Base-by-base conservation (phyloP, 257 asterid genomes). In the Solanum chiquidenum region DNA sequence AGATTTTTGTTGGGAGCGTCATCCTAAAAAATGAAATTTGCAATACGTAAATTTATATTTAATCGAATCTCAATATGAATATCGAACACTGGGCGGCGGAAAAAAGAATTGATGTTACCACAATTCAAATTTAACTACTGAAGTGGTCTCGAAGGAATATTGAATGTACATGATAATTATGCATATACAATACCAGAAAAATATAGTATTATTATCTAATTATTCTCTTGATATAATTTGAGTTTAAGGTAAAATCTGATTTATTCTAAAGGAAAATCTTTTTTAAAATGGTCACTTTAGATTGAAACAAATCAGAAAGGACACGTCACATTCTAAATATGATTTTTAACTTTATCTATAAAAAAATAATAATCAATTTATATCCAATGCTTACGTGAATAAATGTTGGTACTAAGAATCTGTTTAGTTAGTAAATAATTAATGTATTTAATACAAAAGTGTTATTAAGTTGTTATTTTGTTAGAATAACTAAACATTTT, bases 1-100 rank as follows among this genome's bases (percentile, higher is more conserved):
- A 20, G 8, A 20, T 20, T 2, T 58, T 58, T 20, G 4, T 58
- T 58, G 9, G 3, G 2, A 58, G 25, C 23, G 1, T 5, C 2
- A 11, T 1, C 6, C 25, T n/a, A 0, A 0, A 25, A 11, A 66
- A 66, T 66, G 0, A 66, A 25, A 1, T 10, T 0, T 12, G 7
- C 18, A 12, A 12, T 25, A 25, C 1, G 20, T 0, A 1, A 66
- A 12, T 25, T 10, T 8, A 64, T 4, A 64, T 62, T 62, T 62
- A 62, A 62, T 62, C 3, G 3, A 2, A 8, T 11, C 2, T 5
- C 1, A 66, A 11, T 25, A 29, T 29, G 29, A 29, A 29, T 29
- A 29, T 29, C 29, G 29, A 29, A 29, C 29, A 29, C 29, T 29
- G 29, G 29, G 29, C 29, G 29, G 29, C 29, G 29, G 0, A 52